Conservation (phyloP, 805 yeast genomes). For the Wickerhamiella hasegawae region DNA sequence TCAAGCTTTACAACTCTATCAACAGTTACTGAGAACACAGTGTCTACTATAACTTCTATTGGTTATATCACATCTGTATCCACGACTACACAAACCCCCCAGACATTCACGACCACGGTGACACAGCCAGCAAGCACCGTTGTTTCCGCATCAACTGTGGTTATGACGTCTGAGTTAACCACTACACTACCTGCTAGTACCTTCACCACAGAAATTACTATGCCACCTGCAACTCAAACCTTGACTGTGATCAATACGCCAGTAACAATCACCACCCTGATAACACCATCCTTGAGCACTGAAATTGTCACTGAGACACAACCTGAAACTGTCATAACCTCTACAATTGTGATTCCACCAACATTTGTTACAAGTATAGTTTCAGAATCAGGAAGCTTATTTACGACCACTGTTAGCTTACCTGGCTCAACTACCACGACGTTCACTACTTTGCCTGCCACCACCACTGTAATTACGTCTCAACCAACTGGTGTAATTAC, state of each 20-base stretch:
- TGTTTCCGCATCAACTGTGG: neutral
- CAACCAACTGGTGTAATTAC: neutral
- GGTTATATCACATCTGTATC: neutral
- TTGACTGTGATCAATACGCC: neutral
- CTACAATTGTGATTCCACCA: neutral
- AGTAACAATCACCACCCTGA: neutral
- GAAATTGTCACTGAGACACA: neutral
- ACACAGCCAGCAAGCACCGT: neutral
- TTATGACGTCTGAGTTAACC: neutral
- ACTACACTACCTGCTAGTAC: neutral
- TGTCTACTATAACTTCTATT: neutral
- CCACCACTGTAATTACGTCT: neutral
- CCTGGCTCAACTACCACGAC: neutral
- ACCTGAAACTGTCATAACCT: neutral
- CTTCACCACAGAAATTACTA: neutral
- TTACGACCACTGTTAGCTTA: neutral
- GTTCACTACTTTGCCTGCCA: slow-evolving; percentile 1
- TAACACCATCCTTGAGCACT: neutral
- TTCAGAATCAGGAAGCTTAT: neutral
- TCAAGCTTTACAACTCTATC: neutral
- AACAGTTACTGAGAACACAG: neutral
- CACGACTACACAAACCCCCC: slow-evolving; percentile 1
- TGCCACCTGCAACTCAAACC: neutral
- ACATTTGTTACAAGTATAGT: neutral
- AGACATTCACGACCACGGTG: neutral